Evolutionary conservation across 495 filamentous ascomycete species (phyloP), one percentile per base, ranked within the genome.

Genomic region (Talaromyces wortmannii): DNA sequence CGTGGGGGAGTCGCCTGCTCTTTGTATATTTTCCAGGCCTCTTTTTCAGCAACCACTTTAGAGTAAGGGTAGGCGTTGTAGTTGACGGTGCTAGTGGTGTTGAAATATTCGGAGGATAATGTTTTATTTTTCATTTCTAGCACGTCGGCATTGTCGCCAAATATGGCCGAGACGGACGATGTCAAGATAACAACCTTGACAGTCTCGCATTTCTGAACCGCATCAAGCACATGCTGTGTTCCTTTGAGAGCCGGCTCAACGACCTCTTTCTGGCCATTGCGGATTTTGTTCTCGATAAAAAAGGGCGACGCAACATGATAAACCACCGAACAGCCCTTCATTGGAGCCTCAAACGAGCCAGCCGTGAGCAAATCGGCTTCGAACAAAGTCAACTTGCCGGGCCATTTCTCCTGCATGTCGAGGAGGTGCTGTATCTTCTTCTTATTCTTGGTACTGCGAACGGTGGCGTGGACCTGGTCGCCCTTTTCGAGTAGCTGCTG

Each of bases 401-500:
- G 55, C 44, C 50, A 61, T 55, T 17, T 42, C 15, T 47, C 15
- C 43, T 63, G 61, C 55, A 63, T 59, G 6, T 61, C 56, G 6
- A 56, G 43, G n/a, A 63, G 58, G 47, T 60, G 58, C 18, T 50
- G 6, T n/a, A 60, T 60, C 13, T 60, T 60, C 33, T 48, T 57
- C 15, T 31, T 31, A 6, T 60, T 56, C 45, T 53, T 53, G 31
- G 50, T 46, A 32, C 55, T 60, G 16, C 55, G 58, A 30, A 60
- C 50, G 0, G 58, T 60, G n/a, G 54, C 58, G 49, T 60, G 54
- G 49, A 57, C 54, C 2, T 53, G 16, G 5, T 60, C 0, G 6
- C 67, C 71, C 45, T 72, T 73, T 57, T 79, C 62, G 43, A 89
- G 75, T 17, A 90, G 80, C 42, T 79, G 70, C 30, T 89, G 83